These are phyloP conservation scores for Aspergillus avenaceus DNA, from an alignment of 495 filamentous ascomycete genomes.

Conservation along the genomic window DNA sequence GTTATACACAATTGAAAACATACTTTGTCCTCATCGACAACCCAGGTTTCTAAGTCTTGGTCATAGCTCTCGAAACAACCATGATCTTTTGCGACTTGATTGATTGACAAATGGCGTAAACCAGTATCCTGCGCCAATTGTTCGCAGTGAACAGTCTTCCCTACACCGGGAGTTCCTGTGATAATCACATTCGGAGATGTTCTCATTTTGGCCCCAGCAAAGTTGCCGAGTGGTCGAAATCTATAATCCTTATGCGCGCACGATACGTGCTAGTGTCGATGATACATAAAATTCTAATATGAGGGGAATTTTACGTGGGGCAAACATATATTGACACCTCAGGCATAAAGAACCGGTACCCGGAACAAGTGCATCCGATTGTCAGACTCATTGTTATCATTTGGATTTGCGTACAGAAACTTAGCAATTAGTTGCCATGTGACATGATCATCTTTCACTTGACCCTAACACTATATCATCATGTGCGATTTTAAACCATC, in stretches of 20 bases:
- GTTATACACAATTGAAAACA: constrained; percentile 17
- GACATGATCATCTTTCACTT: too few species aligned
- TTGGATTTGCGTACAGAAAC: too few species aligned
- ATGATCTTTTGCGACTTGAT: constrained; percentile 81
- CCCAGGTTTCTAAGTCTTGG: constrained; percentile 79
- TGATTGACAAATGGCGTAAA: constrained; percentile 84
- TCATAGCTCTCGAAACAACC: constrained; percentile 82
- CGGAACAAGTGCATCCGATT: neutral
- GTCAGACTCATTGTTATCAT: too few species aligned
- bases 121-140: constrained; percentile 66
- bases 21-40: constrained; percentile 96
- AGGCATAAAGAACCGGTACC: constrained; percentile 7
- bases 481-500: neutral
- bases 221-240: neutral
- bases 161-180: constrained; percentile 92
- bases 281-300: too few species aligned
- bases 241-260: too few species aligned
- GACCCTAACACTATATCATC: neutral
- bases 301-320: constrained; percentile 8
- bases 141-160: constrained; percentile 88
- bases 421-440: neutral
- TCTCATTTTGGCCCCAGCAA: constrained; percentile 37
- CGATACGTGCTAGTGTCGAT: neutral
- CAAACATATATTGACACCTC: constrained; percentile 2
- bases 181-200: constrained; percentile 84